Evolutionary conservation across 805 yeast genomes (phyloP).

Genomic region (Ogataea zsoltii): DNA sequence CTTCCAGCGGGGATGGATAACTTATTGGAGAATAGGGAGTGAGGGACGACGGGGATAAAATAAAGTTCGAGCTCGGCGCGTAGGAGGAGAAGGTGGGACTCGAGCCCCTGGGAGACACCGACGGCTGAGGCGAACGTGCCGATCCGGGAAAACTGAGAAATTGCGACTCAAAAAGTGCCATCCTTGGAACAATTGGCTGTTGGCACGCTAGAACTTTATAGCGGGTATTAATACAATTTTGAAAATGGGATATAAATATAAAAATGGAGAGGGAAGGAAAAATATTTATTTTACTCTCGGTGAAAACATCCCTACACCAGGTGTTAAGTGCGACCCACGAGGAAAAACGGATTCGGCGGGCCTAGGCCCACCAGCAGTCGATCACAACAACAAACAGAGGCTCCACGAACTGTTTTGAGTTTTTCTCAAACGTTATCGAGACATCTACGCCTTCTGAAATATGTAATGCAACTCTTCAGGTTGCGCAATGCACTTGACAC

Average conservation of each 20-base stretch:
- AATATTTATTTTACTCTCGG: too few relatives aligned
- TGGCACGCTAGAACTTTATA: not conserved
- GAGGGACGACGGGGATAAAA: slow-evolving; percentile 7
- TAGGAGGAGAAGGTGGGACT: slow-evolving; percentile 10
- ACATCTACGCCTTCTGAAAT: too few relatives aligned
- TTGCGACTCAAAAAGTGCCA: not conserved
- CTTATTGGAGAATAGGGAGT: slow-evolving; percentile 11
- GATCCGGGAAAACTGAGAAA: not conserved
- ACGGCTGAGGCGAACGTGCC: not conserved
- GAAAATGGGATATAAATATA: not conserved
- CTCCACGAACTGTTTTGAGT: too few relatives aligned
- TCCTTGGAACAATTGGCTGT: not conserved
- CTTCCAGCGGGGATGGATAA: slow-evolving; percentile 12
- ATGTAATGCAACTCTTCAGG: too few relatives aligned
- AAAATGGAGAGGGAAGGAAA: too few relatives aligned
- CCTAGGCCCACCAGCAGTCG: too few relatives aligned
- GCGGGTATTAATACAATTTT: not conserved
- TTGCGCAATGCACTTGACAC: too few relatives aligned
- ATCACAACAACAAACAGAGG: too few relatives aligned
- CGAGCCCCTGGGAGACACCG: slow-evolving; percentile 1
- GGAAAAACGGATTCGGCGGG: too few relatives aligned
- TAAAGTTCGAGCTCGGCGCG: slow-evolving; percentile 10
- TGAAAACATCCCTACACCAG: too few relatives aligned
- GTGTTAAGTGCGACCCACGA: too few relatives aligned
- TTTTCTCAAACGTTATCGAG: too few relatives aligned